Base-by-base conservation (phyloP, 305 asterid species). In the Solanum hybrid region DNA sequence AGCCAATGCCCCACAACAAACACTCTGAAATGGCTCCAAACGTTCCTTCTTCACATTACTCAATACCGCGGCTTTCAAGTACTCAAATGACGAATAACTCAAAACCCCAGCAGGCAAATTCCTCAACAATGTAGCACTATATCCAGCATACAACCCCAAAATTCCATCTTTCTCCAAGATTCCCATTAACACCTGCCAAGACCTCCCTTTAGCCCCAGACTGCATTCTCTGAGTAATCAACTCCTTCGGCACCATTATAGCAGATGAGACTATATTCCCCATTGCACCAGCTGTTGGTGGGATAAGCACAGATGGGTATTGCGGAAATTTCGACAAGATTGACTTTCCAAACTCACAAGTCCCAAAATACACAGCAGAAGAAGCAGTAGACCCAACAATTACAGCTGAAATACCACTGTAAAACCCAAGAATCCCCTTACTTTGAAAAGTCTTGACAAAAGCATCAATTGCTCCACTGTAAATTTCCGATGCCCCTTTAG, bases 211-310 rank as follows among this genome's bases (percentile, higher is more conserved):
- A 32, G 99, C 98, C n/a, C 99, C 99, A 1, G 99, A 93, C 91
- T 97, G 99, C 99, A 97, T 97, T 87, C 98, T 89, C 92, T 96
- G 99, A 12, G 99, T 97, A 90, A 97, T 96, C 93, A 97, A 88
- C 79, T 97, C 99, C 90, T 97, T 97, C 0, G 99, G 99, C 73
- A 97, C 99, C 99, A 97, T 97, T 57, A 97, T 97, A 0, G 99
- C 99, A 2, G 99, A 97, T 7, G 99, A 97, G 32, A 95, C 93
- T 2, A 97, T 95, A 89, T 97, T 97, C 90, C 99, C 99, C 99
- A 96, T 97, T 6, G 99, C 99, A 76, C 99, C 99, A 70, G 99
- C 98, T 68, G 98, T 94, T 1, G 99, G 99, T 88, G 99, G 99
- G 89, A 97, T 96, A 92, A 97, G 89, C 70, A 97, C 61, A 37